A percentile compares a stretch with the other conserved stretches of the same genome.
These are phyloP conservation scores for Rhizopogon hawkerae DNA, from an alignment of 1,284 basidiomycete species.

Conservation along the genomic window DNA sequence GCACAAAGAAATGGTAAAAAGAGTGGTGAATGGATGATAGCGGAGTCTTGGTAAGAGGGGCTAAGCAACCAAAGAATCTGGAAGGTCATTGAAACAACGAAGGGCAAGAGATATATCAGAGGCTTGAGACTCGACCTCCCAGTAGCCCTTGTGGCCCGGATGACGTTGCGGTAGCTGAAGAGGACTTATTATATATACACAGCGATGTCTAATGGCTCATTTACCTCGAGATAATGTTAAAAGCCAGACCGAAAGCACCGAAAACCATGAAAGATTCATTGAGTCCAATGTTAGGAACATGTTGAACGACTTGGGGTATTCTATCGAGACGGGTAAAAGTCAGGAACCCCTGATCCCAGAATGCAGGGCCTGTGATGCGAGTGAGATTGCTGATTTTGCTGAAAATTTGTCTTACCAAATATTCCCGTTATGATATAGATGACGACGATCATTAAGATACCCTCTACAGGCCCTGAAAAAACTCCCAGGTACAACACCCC, in stretches of 20 bases:
- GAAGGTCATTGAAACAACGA: constrained; percentile 59
- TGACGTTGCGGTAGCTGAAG: constrained; percentile 70
- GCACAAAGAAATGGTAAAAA: constrained; percentile 84
- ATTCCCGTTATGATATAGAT: constrained; percentile 77
- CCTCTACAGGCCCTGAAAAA: constrained; percentile 95
- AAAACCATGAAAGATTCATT: constrained; percentile 89
- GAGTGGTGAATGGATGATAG: constrained; percentile 54
- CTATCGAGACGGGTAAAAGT: constrained; percentile 51
- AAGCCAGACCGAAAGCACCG: constrained; percentile 62
- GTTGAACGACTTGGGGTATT: constrained; percentile 37
- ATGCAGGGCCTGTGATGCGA: constrained; percentile 48
- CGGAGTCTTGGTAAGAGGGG: constrained; percentile 47
- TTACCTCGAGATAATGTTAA: constrained; percentile 76
- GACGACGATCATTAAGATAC: constrained; percentile 79
- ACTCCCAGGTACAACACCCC: constrained; percentile 85
- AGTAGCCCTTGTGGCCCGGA: constrained; percentile 34
- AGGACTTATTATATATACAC: constrained; percentile 3
- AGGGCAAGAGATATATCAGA: constrained; percentile 72
- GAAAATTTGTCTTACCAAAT: constrained; percentile 41
- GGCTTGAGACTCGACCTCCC: constrained; percentile 45
- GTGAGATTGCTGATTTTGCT: background rate
- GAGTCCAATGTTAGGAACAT: constrained; percentile 61
- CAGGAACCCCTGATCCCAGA: constrained; percentile 78
- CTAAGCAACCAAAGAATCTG: constrained; percentile 78
- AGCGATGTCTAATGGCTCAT: constrained; percentile 2